phyloP scores from a whole-genome alignment of 2,329 filamentous ascomycete genomes.

The Xylaria sp. region DNA sequence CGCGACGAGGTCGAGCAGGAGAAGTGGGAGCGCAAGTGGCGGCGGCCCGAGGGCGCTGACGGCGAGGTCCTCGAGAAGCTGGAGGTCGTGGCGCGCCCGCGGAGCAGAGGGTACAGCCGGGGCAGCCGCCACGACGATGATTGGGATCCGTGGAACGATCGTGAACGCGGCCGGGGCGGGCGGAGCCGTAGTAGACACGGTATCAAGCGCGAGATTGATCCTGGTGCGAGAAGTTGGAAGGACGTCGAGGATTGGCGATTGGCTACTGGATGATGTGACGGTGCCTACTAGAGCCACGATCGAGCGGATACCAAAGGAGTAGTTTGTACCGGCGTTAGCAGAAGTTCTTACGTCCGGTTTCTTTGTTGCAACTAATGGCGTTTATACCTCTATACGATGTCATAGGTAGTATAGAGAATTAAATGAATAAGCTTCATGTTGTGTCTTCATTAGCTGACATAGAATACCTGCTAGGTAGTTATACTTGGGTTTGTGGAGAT shows the following conservation, averaged over 20 bases:
- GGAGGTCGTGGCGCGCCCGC: slow-evolving; percentile 43
- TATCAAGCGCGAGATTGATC: slow-evolving; percentile 48
- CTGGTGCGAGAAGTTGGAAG: slow-evolving; percentile 49
- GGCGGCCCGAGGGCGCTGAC: slow-evolving; percentile 30
- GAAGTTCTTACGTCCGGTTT: neutral
- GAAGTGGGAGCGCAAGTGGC: slow-evolving; percentile 45
- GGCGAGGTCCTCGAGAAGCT: slow-evolving; percentile 36
- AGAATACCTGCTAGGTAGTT: no score
- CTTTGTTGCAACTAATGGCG: neutral
- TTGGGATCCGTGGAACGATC: slow-evolving; percentile 38
- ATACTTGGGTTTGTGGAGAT: no score
- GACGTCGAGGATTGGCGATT: slow-evolving; percentile 48
- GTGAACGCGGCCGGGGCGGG: slow-evolving; percentile 8
- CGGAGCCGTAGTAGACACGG: slow-evolving; percentile 29
- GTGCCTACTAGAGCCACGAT: slow-evolving; percentile 18
- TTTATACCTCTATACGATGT: neutral
- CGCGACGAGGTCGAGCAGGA: slow-evolving; percentile 43
- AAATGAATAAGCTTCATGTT: neutral
- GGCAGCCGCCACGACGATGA: slow-evolving; percentile 31
- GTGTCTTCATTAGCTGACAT: neutral
- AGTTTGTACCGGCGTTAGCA: slow-evolving; percentile 41
- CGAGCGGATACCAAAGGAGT: slow-evolving; percentile 32
- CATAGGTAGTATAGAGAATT: neutral
- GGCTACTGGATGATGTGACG: slow-evolving; percentile 44
- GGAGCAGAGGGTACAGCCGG: slow-evolving; percentile 31